These are phyloP conservation scores for Viscum album DNA, from an alignment of 177 flowering plant species.

Conservation along the genomic window DNA sequence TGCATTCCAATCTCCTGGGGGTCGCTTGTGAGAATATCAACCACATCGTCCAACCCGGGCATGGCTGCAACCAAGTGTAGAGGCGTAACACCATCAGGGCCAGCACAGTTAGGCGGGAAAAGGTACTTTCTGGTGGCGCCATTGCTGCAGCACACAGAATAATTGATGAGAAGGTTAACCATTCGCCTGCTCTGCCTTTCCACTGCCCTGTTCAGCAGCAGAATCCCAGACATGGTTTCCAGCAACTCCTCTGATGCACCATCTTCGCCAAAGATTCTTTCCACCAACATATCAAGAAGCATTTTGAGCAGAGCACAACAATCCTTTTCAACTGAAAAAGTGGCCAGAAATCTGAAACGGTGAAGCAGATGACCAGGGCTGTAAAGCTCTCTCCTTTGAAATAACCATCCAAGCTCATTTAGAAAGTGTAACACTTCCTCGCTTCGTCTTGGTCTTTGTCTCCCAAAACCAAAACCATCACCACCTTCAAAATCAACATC, in stretches of 20 bases:
- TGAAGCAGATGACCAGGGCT: slow-evolving; percentile 28
- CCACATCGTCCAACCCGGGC: slow-evolving; percentile 42
- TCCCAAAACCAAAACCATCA: slow-evolving; percentile 22
- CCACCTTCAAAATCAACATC: slow-evolving; percentile 29
- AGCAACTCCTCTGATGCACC: slow-evolving; percentile 29
- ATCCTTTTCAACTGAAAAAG: slow-evolving; percentile 63
- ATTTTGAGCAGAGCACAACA: slow-evolving; percentile 53
- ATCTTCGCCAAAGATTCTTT: slow-evolving; percentile 24
- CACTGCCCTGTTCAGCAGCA: slow-evolving; percentile 64
- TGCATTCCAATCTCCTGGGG: slow-evolving; percentile 73
- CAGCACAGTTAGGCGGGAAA: slow-evolving; percentile 53
- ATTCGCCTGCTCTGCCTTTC: slow-evolving; percentile 52
- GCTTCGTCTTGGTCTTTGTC: slow-evolving; percentile 1
- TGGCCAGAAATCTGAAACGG: slow-evolving; percentile 57
- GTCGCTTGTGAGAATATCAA: slow-evolving; percentile 72
- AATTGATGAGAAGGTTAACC: slow-evolving; percentile 61
- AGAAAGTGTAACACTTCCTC: slow-evolving; percentile 60
- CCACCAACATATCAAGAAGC: slow-evolving; percentile 53
- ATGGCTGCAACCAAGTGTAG: slow-evolving; percentile 79
- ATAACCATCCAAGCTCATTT: slow-evolving; percentile 90
- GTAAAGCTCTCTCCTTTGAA: slow-evolving; percentile 41
- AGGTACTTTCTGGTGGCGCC: slow-evolving; percentile 33
- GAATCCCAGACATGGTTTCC: slow-evolving; percentile 44
- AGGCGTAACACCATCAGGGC: slow-evolving; percentile 84
- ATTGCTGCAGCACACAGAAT: slow-evolving; percentile 22